These are phyloP conservation scores for Jacaranda copaia DNA, from an alignment of 257 asterid genomes.

Conservation along the genomic window DNA sequence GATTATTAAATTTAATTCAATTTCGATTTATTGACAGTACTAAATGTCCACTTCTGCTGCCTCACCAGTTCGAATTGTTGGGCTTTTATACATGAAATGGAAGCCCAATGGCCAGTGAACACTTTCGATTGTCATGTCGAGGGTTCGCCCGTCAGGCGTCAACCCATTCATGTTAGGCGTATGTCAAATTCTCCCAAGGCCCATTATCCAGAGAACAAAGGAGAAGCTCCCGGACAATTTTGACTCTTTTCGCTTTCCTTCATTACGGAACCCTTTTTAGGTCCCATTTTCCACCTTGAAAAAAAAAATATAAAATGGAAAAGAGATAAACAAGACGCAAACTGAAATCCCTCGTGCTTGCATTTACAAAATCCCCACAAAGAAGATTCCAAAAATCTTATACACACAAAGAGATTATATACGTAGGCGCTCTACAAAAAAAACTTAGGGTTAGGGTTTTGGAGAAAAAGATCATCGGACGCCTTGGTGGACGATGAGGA, in stretches of 20 bases:
- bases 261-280: background rate
- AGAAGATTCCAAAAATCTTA: conserved; percentile 31
- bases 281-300: background rate
- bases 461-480: conserved; percentile 18
- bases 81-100: too few species aligned
- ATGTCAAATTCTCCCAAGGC: background rate
- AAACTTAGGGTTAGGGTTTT: conserved; percentile 75
- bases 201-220: background rate
- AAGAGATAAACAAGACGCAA: background rate
- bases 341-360: conserved; percentile 35
- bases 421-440: conserved; percentile 13
- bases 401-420: conserved; percentile 22
- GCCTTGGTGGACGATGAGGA: conserved; percentile 55
- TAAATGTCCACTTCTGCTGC: too few species aligned
- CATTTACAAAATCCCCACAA: conserved; percentile 40
- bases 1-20: too few species aligned
- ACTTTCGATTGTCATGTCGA: too few species aligned
- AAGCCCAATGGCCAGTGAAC: background rate
- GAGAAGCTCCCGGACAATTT: background rate
- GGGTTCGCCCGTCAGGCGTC: too few species aligned
- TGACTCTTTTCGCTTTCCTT: background rate
- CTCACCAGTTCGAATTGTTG: too few species aligned
- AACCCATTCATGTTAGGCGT: conserved; percentile 1
- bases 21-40: too few species aligned
- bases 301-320: background rate